phyloP scores from a whole-genome alignment of 805 yeast genomes.

The Candida easanensis region DNA sequence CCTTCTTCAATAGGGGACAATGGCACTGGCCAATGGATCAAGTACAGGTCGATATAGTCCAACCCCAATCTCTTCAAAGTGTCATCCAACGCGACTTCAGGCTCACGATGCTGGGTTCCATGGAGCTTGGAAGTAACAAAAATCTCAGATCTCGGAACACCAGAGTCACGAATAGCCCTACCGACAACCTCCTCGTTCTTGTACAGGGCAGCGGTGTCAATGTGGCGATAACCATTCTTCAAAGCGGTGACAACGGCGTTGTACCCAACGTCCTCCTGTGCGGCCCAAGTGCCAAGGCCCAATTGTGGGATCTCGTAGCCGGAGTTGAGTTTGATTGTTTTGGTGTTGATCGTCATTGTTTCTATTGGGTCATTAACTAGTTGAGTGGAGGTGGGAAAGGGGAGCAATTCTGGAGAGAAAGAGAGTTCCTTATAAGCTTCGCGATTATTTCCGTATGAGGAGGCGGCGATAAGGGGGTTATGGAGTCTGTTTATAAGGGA shows the following conservation, averaged over 20 bases:
- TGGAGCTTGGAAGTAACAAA: conserved; percentile 73
- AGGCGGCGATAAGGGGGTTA: too few relatives aligned
- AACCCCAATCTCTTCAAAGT: conserved; percentile 62
- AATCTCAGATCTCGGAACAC: conserved; percentile 60
- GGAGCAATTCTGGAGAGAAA: too few relatives aligned
- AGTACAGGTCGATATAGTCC: conserved; percentile 75
- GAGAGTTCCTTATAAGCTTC: too few relatives aligned
- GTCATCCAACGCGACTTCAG: conserved; percentile 48
- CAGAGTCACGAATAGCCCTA: conserved; percentile 50
- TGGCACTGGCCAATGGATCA: conserved; percentile 82
- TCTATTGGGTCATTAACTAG: too few relatives aligned
- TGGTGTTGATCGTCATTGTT: not conserved
- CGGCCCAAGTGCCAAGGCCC: conserved; percentile 48
- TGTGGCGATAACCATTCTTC: conserved; percentile 53
- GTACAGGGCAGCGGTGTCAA: conserved; percentile 60
- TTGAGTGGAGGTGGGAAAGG: too few relatives aligned
- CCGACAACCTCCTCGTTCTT: conserved; percentile 55
- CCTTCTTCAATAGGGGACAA: not conserved
- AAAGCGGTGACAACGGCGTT: conserved; percentile 18
- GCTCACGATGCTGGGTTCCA: conserved; percentile 43
- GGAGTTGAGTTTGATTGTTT: conserved; percentile 36
- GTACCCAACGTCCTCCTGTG: conserved; percentile 33
- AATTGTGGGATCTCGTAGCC: conserved; percentile 43
- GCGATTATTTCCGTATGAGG: too few relatives aligned
- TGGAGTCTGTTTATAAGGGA: too few relatives aligned